phyloP scores from a whole-genome alignment of 305 asterid species.

The Lippia alba region DNA sequence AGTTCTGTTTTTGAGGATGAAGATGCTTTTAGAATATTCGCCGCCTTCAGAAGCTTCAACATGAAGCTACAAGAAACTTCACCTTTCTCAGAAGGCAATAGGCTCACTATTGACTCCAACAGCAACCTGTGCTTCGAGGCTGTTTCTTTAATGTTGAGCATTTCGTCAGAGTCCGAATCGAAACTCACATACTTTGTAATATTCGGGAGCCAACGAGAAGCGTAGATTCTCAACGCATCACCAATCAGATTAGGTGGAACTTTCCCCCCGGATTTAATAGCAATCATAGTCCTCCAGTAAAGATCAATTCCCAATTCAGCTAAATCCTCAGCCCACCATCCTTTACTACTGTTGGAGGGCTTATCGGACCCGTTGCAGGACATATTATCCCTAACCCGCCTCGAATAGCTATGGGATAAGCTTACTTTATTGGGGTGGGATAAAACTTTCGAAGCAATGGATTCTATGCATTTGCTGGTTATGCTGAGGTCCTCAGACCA shows the following conservation, averaged over 20 bases:
- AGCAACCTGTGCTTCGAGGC: conserved; percentile 60
- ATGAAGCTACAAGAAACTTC: conserved; percentile 78
- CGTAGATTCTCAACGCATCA: conserved; percentile 75
- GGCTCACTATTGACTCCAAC: conserved; percentile 78
- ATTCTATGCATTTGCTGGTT: conserved; percentile 72
- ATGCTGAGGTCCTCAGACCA: conserved; percentile 77
- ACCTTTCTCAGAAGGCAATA: conserved; percentile 73
- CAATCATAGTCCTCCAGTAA: conserved; percentile 82
- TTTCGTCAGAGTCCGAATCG: conserved; percentile 37
- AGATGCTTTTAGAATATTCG: conserved; percentile 66
- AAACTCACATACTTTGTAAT: conserved; percentile 43
- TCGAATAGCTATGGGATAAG: conserved; percentile 64
- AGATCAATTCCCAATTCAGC: conserved; percentile 79
- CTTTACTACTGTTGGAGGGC: conserved; percentile 39
- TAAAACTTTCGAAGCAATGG: conserved; percentile 60
- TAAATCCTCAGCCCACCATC: conserved; percentile 93
- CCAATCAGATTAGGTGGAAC: conserved; percentile 65
- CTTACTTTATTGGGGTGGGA: conserved; percentile 60
- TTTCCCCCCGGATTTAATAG: conserved; percentile 70
- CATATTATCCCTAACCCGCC: conserved; percentile 57
- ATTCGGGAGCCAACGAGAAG: conserved; percentile 75
- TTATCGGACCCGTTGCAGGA: conserved; percentile 67
- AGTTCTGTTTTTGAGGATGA: conserved; percentile 70
- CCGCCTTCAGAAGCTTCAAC: conserved; percentile 75
- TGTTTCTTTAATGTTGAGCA: conserved; percentile 36